Conservation (phyloP, 2,329 filamentous ascomycete genomes). For the Xylariales sp. region DNA sequence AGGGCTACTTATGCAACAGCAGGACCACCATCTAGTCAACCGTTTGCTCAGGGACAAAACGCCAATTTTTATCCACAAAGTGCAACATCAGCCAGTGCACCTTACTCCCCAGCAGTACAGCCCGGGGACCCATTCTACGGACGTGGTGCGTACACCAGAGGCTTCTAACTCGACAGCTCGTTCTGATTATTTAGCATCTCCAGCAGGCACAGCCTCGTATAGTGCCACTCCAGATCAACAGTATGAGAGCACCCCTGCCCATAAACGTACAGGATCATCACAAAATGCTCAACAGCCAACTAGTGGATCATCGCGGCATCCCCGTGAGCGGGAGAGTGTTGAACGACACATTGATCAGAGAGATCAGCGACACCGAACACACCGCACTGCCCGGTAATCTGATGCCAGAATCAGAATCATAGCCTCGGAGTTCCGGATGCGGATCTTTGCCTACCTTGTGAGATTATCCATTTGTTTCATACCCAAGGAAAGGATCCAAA, state of each 20-base stretch:
- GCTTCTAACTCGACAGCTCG: slow-evolving; percentile 42
- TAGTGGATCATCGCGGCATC: slow-evolving; percentile 49
- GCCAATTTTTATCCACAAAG: slow-evolving; percentile 51
- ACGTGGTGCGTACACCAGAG: slow-evolving; percentile 68
- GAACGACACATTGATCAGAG: slow-evolving; percentile 48
- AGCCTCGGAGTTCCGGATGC: slow-evolving; percentile 40
- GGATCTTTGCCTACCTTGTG: slow-evolving; percentile 38
- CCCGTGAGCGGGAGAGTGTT: slow-evolving; percentile 48
- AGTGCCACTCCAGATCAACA: slow-evolving; percentile 59
- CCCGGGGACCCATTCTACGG: slow-evolving; percentile 66
- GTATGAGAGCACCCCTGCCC: slow-evolving; percentile 62
- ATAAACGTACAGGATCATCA: slow-evolving; percentile 47
- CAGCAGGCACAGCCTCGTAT: slow-evolving; percentile 61
- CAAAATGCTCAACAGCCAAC: slow-evolving; percentile 48
- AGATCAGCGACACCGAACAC: slow-evolving; percentile 48
- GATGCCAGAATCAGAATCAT: slow-evolving; percentile 44
- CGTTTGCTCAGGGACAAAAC: slow-evolving; percentile 45
- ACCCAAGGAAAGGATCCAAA: slow-evolving; percentile 49
- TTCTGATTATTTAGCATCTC: slow-evolving; percentile 65
- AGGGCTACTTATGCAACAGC: slow-evolving; percentile 50
- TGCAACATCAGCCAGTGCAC: slow-evolving; percentile 47
- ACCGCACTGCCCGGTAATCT: slow-evolving; percentile 47
- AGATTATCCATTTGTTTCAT: slow-evolving; percentile 47
- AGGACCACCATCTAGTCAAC: slow-evolving; percentile 45
- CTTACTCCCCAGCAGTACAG: slow-evolving; percentile 54